Conservation (phyloP, 2,329 filamentous ascomycete genomes). For the Aspergillus pseudoviridinutans region DNA sequence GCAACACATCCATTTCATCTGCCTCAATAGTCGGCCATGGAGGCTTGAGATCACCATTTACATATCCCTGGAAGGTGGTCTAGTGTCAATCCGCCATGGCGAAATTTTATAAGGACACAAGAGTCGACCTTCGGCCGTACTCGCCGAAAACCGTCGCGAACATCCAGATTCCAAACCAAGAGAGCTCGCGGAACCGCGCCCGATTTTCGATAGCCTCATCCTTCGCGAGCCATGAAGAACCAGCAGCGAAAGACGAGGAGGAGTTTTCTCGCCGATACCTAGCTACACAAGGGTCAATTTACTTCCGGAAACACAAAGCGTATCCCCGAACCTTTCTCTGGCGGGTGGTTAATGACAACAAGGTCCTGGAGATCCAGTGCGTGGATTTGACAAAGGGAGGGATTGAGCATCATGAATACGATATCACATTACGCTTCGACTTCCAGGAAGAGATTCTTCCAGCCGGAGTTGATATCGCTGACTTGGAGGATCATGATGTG, state of each 20-base stretch:
- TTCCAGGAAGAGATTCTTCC: constrained; percentile 71
- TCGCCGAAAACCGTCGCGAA: constrained; percentile 66
- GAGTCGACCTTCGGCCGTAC: constrained; percentile 73
- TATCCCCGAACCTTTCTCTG: constrained; percentile 85
- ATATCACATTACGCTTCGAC: constrained; percentile 70
- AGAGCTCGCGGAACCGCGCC: constrained; percentile 44
- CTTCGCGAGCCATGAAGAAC: constrained; percentile 36
- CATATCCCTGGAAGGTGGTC: constrained; percentile 18
- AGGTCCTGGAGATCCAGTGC: constrained; percentile 74
- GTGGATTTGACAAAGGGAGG: constrained; percentile 73
- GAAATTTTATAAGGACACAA: constrained; percentile 80
- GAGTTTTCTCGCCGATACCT: constrained; percentile 69
- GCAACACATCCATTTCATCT: constrained; percentile 10
- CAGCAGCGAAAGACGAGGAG: constrained; percentile 56
- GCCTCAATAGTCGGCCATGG: constrained; percentile 26
- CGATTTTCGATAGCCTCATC: constrained; percentile 44
- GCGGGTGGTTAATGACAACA: constrained; percentile 78
- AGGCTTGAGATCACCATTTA: constrained; percentile 24
- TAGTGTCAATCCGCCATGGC: constrained; percentile 50
- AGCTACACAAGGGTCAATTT: constrained; percentile 75
- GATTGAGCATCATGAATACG: constrained; percentile 61
- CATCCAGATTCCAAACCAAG: constrained; percentile 58
- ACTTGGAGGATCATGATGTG: constrained; percentile 71
- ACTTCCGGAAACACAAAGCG: constrained; percentile 71
- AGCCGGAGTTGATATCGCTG: constrained; percentile 76